These are phyloP conservation scores for Solanum chacoense DNA, from an alignment of 305 asterid species.

Conservation along the genomic window DNA sequence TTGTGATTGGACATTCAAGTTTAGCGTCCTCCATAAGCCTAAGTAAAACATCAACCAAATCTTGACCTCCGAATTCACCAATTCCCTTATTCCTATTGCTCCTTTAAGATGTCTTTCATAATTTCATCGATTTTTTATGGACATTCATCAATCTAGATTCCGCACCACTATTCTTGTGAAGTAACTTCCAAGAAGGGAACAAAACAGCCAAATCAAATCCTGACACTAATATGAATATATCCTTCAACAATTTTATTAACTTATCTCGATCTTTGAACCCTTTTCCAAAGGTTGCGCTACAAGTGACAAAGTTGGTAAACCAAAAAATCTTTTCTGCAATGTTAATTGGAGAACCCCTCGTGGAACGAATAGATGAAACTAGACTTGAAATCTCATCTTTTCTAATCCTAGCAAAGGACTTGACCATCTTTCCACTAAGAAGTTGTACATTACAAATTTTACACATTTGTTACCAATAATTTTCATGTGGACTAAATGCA, in stretches of 20 bases:
- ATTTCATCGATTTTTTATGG: not conserved
- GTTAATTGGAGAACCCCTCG: no score
- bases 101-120: not conserved
- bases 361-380: no score
- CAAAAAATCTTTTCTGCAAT: not conserved
- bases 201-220: no score
- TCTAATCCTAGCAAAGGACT: no score
- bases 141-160: not conserved
- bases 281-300: conserved; percentile 2
- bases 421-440: not conserved
- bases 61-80: not conserved
- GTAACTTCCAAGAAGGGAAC: not conserved
- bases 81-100: not conserved
- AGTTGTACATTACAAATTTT: not conserved
- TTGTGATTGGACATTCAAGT: no score
- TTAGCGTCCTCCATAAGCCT: no score
- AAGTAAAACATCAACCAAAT: no score
- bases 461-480: conserved; percentile 14
- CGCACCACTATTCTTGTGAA: not conserved
- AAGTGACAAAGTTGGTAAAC: not conserved
- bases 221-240: no score
- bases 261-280: not conserved
- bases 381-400: no score
- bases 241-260: no score
- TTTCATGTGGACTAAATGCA: not conserved